Base-by-base conservation (phyloP, 129 eudicot genomes). In the Dittrichia graveolens region DNA sequence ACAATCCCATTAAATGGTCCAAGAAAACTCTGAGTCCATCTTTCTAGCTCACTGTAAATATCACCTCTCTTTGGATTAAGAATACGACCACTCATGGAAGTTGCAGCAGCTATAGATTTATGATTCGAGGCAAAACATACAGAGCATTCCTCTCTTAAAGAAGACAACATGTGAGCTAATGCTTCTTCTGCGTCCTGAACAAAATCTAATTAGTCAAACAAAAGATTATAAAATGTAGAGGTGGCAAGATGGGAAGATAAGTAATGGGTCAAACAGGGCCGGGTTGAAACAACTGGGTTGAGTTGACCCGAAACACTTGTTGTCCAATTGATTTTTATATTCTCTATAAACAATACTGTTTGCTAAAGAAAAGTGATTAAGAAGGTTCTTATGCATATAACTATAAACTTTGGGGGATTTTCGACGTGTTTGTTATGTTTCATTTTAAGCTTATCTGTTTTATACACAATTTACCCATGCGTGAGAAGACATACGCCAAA, bases 121-220 rank as follows among this genome's bases (percentile, higher is more conserved):
- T 55, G 35, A 42, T 73, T 69, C 35, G 83, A 83, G 53, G 75
- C 75, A 86, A 72, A 90, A 70, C 74, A 75, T 39, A 74, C 86
- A 38, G 89, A 83, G 58, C 88, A 67, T 83, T 94, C 98, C 75
- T 88, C 95, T 83, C 97, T 84, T 80, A 94, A 74, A 66, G 97
- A 94, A 71, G 98, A 80, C 43, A 94, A 43, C 79, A 94, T 84
- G 83, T 85, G 97, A 34, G 80, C 79, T 53, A 94, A 83, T 53
- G 97, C 95, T 85, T 94, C 98, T 82, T 88, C 98, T 54, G 98
- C 98, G 77, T 94, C 98, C 98, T 94, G 88, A 57, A 69, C 44
- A 65, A 61, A 75, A 16, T 75, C 24, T 9, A 65, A 58, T 18
- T 52, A 6, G 46, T 74, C 44, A 74, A 44, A 47, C 19, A 69